Evolutionary conservation across 805 yeast genomes (phyloP).

Genomic region (Wickerhamomyces mucosus): DNA sequence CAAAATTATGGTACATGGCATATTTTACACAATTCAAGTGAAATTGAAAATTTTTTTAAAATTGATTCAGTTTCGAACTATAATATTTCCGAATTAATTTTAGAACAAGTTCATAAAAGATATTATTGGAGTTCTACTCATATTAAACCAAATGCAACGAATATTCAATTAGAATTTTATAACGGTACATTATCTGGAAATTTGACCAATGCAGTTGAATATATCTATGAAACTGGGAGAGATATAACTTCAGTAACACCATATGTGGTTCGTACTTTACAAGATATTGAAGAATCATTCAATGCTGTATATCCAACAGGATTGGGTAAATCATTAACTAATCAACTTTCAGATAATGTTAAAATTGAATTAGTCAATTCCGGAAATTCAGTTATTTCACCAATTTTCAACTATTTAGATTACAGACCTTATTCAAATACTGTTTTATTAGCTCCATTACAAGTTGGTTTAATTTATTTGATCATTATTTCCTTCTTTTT

Average conservation of each 20-base stretch:
- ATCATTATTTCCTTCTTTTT: constrained; percentile 68
- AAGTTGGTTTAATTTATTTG: constrained; percentile 66
- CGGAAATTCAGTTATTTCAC: constrained; percentile 18
- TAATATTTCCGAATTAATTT: constrained; percentile 27
- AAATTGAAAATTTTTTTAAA: constrained; percentile 16
- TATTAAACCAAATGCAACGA: constrained; percentile 30
- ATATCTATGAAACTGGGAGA: constrained; percentile 53
- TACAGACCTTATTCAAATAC: constrained; percentile 40
- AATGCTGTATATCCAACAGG: constrained; percentile 9
- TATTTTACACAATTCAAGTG: constrained; percentile 16
- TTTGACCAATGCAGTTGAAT: constrained; percentile 32
- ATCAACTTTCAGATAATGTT: constrained; percentile 18
- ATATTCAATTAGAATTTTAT: constrained; percentile 4
- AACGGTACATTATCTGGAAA: constrained; percentile 5
- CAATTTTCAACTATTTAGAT: constrained; percentile 31
- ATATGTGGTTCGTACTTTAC: constrained; percentile 36
- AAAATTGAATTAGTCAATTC: constrained; percentile 14
- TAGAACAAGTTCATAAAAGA: constrained; percentile 39
- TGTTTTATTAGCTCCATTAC: constrained; percentile 55
- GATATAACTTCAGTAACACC: constrained; percentile 41
- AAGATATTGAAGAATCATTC: constrained; percentile 26
- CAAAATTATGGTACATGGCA: constrained; percentile 43
- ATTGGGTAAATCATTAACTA: constrained; percentile 21
- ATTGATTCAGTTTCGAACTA: constrained; percentile 7
- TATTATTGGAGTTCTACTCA: constrained; percentile 57